Conservation (phyloP, 2,329 filamentous ascomycete genomes). For the Parastagonospora avenae region DNA sequence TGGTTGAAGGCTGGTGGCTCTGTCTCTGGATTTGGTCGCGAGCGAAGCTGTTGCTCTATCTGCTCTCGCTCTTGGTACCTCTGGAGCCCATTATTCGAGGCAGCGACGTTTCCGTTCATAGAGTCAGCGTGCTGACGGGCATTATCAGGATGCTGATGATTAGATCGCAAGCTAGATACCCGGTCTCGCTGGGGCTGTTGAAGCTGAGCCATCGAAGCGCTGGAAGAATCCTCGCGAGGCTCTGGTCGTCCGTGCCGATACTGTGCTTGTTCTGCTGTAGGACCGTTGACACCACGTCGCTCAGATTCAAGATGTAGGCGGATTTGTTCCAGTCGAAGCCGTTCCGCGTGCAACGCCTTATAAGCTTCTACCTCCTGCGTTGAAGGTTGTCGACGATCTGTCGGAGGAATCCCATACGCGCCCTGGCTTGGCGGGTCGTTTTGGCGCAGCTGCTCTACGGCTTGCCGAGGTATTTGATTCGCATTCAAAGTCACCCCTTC, state of each 20-base stretch:
- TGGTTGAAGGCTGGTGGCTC: constrained; percentile 11
- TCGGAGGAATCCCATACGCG: constrained; percentile 1
- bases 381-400: constrained; percentile 3
- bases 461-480: constrained; percentile 18
- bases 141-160: constrained; percentile 11
- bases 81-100: constrained; percentile 8
- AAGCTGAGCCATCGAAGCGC: neutral
- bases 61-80: constrained; percentile 19
- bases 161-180: neutral
- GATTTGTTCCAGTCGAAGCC: constrained; percentile 6
- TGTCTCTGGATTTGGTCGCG: constrained; percentile 9
- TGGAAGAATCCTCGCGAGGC: neutral
- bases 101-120: neutral
- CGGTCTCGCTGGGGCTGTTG: constrained; percentile 1
- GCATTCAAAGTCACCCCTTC: constrained; percentile 19
- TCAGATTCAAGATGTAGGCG: constrained; percentile 6
- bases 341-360: constrained; percentile 5
- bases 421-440: constrained; percentile 6
- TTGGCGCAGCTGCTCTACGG: constrained; percentile 15
- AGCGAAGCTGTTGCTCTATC: constrained; percentile 8
- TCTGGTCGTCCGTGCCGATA: neutral
- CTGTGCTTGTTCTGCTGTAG: neutral
- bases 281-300: neutral
- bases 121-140: constrained; percentile 5
- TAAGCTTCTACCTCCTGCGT: constrained; percentile 7